A percentile compares a stretch with the other conserved stretches of the same genome.
Conservation (phyloP, 768 basidiomycete species). For the Lyophyllum semitale region DNA sequence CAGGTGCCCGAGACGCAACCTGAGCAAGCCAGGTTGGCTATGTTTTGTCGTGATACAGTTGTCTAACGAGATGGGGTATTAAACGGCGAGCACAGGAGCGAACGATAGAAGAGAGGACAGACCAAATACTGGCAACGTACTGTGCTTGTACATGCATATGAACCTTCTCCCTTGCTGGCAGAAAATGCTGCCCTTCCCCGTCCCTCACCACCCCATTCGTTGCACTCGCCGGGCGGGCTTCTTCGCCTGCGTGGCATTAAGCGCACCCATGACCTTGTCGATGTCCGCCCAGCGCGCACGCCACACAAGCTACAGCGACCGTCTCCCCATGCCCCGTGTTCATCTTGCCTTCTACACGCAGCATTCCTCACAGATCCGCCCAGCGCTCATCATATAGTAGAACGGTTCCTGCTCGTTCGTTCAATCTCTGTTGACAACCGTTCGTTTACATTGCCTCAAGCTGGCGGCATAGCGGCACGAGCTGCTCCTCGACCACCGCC, state of each 20-base stretch:
- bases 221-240: constrained; percentile 9
- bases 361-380: constrained; percentile 81
- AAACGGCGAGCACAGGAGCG: no score
- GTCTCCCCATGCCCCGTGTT: constrained; percentile 73
- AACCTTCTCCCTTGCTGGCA: constrained; percentile 4
- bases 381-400: constrained; percentile 68
- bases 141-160: no score
- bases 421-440: constrained; percentile 59
- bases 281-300: constrained; percentile 67
- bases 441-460: constrained; percentile 56
- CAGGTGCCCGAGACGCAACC: no score
- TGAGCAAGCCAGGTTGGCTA: no score
- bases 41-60: no score
- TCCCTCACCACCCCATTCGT: no score
- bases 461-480: constrained; percentile 53
- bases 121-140: no score
- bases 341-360: constrained; percentile 72
- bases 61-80: no score
- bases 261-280: constrained; percentile 43
- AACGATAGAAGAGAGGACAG: no score
- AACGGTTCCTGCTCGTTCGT: constrained; percentile 69
- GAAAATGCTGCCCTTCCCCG: background rate
- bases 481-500: constrained; percentile 51
- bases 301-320: constrained; percentile 72
- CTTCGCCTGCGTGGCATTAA: constrained; percentile 31